Conservation (phyloP, 352 stramenopile genomes). For the Globisporangium barbulae region DNA sequence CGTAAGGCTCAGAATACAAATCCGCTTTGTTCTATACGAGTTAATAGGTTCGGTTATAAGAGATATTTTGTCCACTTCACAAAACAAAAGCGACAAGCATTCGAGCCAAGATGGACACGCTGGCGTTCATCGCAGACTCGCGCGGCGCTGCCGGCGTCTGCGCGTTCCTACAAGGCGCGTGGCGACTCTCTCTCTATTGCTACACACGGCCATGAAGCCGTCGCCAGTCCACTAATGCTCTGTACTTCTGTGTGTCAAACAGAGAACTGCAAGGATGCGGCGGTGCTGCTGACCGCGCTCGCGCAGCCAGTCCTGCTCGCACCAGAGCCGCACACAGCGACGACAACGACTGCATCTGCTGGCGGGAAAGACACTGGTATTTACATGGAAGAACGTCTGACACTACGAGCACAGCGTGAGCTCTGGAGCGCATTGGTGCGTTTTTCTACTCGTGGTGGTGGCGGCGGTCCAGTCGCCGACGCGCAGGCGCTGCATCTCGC, state of each 20-base stretch:
- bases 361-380: slow-evolving; percentile 25
- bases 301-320: slow-evolving; percentile 19
- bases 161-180: slow-evolving; percentile 34
- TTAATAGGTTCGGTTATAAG: not conserved
- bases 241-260: not conserved
- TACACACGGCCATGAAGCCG: not conserved
- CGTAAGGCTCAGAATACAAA: not conserved
- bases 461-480: not conserved
- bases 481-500: slow-evolving; percentile 13
- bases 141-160: slow-evolving; percentile 43
- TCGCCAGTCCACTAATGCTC: not conserved
- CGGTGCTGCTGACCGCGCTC: slow-evolving; percentile 32
- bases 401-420: slow-evolving; percentile 41
- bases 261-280: slow-evolving; percentile 39
- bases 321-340: not conserved
- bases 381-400: slow-evolving; percentile 34
- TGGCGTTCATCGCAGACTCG: slow-evolving; percentile 31
- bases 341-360: not conserved
- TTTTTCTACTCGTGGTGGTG: not conserved
- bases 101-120: slow-evolving; percentile 8
- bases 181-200: not conserved
- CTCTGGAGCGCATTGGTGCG: slow-evolving; percentile 54
- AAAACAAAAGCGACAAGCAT: not conserved
- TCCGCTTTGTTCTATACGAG: not conserved
- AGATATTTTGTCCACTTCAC: not conserved